phyloP scores from a whole-genome alignment of 2,329 filamentous ascomycete species.

The Fusarium equiseti region DNA sequence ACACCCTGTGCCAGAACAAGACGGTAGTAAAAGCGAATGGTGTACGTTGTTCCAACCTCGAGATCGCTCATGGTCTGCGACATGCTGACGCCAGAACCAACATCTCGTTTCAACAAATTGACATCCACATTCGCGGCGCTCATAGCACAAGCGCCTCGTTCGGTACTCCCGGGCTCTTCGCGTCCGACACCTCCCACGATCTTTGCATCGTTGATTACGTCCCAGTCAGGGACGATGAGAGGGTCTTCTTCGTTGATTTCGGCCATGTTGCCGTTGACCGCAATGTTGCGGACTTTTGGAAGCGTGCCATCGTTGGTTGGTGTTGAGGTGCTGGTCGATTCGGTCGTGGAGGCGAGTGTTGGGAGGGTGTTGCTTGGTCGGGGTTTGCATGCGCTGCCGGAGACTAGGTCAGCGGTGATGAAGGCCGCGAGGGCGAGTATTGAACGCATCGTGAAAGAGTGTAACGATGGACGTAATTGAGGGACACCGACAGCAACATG shows the following conservation, averaged over 20 bases:
- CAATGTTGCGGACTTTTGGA: conserved; percentile 2
- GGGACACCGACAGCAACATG: no score
- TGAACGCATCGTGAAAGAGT: conserved; percentile 1
- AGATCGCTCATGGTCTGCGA: conserved; percentile 3
- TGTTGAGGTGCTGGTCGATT: neutral
- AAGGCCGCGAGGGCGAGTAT: neutral
- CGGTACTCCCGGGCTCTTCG: conserved; percentile 1
- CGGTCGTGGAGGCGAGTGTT: neutral
- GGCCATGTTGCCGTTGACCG: conserved; percentile 14
- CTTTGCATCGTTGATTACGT: neutral
- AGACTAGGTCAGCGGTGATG: neutral
- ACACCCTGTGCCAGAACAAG: conserved; percentile 3
- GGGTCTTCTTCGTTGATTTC: neutral
- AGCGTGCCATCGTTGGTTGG: neutral
- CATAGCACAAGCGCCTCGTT: conserved; percentile 8
- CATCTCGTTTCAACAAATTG: neutral
- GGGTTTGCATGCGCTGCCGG: conserved; percentile 9
- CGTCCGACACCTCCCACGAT: conserved; percentile 12
- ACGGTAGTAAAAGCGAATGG: conserved; percentile 17
- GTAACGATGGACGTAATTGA: neutral
- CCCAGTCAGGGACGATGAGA: conserved; percentile 4
- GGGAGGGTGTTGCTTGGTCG: neutral
- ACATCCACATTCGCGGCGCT: neutral
- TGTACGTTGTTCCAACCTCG: conserved; percentile 1
- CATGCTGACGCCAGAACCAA: conserved; percentile 11